Evolutionary conservation across 306 rosid genomes (phyloP), one percentile per base, ranked within the genome.

Genomic region (Begonia masoniana): DNA sequence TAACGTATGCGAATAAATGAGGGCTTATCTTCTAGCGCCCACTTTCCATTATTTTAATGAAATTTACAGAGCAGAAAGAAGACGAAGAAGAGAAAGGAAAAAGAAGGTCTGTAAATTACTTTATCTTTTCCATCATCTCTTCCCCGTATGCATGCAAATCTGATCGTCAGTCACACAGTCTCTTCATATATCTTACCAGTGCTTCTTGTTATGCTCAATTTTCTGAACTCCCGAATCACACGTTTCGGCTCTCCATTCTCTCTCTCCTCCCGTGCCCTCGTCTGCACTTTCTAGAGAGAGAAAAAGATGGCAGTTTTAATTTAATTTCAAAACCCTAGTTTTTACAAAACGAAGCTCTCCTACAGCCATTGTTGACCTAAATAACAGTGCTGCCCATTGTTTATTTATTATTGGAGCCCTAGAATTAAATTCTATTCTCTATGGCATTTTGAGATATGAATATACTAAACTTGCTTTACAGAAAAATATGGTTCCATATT

Each of bases 141-240:
- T 15, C 31, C 57, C 71, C 75, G 64, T 74, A 52, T 63, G 72
- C 61, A 76, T 65, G 60, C 61, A 68, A 69, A 60, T 61, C 70
- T 62, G 15, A 10, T 45, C 15, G 49, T 45, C 49, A 64, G 58
- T 63, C 60, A 47, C 58, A 57, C 59, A 35, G 52, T 46, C 58
- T 65, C 62, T 58, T 67, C 62, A 59, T 41, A 73, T 65, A 67
- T 50, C 49, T 73, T 71, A 70, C 87, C 82, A 35, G 76, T 57
- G 82, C 74, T 14, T 70, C 87, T 83, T 65, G 81, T 76, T 60
- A 68, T 76, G 66, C 72, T 73, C 66, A 73, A 80, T 62, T 56
- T 54, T 31, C 55, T 45, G 57, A 31, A 48, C 67, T 59, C 51
- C 17, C 75, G 75, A 67, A 58, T 67, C 72, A 45, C 49, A 11